Base-by-base conservation (phyloP, 257 asterid species). In the Haberlea rhodopensis region DNA sequence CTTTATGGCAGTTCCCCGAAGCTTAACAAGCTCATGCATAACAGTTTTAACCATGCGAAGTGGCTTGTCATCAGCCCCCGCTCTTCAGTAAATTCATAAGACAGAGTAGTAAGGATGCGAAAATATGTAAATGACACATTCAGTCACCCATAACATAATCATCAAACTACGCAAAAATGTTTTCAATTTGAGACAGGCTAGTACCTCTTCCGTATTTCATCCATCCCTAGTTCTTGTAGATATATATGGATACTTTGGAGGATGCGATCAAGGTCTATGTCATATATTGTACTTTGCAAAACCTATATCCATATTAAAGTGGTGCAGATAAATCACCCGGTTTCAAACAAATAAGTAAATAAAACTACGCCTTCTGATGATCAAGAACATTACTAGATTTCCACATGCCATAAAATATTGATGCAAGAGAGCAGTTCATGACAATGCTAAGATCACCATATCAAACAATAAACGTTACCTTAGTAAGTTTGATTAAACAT, bases 41-140 rank as follows among this genome's bases (percentile, higher is more conserved):
- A 94, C 99, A 66, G 97, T 90, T 85, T 94, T 94, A 68, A 94
- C 99, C 99, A 94, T 94, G 68, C 99, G 90, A 65, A 94, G 87
- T 49, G 99, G 97, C 73, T 94, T 94, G 74, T 94, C 99, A 78
- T 90, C 99, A 58, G 99, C 99, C 65, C 97, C 99, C 61, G 99
- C 99, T 81, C 99, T 94, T 70, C 68, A 63, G 51, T 21, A 51
- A 57, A 63, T 69, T 67, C 32, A 74, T 26, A 46, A 27, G 45
- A 65, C 60, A 48, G 57, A 57, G 19, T 31, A 52, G 24, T 24
- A 49, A 10, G 63, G 23, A 29, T 15, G 66, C 29, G 16, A 63
- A 71, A 70, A 69, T 21, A 60, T 5, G 24, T 34, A 45, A 54
- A 46, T 16, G 58, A 43, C 21, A 51, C 8, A 54, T 16, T 18